These are phyloP conservation scores for Phytophthora cactorum DNA, from an alignment of 352 stramenopile genomes.

Conservation along the genomic window DNA sequence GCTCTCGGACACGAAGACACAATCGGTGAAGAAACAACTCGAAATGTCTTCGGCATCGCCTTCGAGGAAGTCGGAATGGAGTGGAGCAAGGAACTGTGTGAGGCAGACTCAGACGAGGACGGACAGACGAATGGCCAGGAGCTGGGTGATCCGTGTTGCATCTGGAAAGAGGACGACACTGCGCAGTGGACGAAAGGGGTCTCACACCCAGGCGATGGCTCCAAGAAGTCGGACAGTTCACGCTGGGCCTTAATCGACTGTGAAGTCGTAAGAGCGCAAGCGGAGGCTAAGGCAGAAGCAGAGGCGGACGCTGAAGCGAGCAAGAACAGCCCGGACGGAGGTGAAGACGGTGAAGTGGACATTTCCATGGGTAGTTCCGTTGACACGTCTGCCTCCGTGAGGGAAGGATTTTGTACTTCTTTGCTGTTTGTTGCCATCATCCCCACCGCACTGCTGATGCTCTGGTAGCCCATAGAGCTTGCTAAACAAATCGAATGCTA, in stretches of 20 bases:
- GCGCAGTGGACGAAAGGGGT: conserved; percentile 24
- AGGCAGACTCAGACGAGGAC: conserved; percentile 79
- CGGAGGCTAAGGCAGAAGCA: conserved; percentile 17
- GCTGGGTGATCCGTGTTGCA: conserved; percentile 81
- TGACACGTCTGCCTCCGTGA: background rate
- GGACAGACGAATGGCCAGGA: conserved; percentile 86
- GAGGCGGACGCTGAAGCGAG: conserved; percentile 22
- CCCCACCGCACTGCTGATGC: background rate
- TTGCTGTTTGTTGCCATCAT: conserved; percentile 5
- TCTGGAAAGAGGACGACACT: conserved; percentile 40
- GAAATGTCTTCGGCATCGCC: conserved; percentile 56
- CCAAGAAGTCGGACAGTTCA: conserved; percentile 28
- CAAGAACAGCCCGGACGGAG: conserved; percentile 26
- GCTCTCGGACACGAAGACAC: conserved; percentile 43
- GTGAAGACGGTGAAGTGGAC: conserved; percentile 29
- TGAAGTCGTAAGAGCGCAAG: conserved; percentile 16
- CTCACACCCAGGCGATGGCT: conserved; percentile 34
- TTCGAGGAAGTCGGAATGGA: conserved; percentile 36
- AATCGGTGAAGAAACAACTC: conserved; percentile 17
- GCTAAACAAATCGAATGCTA: no score
- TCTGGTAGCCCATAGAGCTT: background rate
- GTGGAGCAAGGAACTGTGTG: conserved; percentile 56
- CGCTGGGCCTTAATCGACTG: conserved; percentile 28
- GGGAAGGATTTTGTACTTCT: background rate
- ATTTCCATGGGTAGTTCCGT: conserved; percentile 27